phyloP scores from a whole-genome alignment of 371 early-diverging fungal genomes.

The Paraphysoderma sedebokerense region DNA sequence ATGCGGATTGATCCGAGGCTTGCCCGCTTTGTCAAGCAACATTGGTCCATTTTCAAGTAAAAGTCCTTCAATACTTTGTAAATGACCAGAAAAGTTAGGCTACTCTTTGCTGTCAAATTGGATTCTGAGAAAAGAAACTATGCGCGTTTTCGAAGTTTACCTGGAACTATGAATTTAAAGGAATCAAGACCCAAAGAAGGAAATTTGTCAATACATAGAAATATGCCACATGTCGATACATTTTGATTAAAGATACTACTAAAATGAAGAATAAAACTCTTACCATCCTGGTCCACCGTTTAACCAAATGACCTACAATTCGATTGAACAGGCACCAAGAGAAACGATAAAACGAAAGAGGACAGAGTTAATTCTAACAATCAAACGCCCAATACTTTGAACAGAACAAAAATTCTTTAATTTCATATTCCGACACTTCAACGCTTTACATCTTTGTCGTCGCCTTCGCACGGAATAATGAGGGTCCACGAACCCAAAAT shows the following conservation, averaged over 20 bases:
- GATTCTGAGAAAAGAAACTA: background rate
- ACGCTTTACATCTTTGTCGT: too few relatives aligned
- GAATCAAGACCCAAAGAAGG: background rate
- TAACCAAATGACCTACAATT: conserved; percentile 57
- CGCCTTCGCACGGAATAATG: too few relatives aligned
- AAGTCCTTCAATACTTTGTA: conserved; percentile 61
- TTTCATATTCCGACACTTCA: too few relatives aligned
- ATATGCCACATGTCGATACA: conserved; percentile 18
- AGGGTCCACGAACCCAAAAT: too few relatives aligned
- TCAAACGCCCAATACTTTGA: too few relatives aligned
- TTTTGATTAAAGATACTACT: conserved; percentile 7
- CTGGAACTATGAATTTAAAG: conserved; percentile 10
- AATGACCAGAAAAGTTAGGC: background rate
- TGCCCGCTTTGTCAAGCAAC: conserved; percentile 25
- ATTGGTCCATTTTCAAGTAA: conserved; percentile 74
- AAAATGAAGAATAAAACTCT: conserved; percentile 10
- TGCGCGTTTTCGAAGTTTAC: conserved; percentile 4
- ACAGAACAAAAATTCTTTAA: too few relatives aligned
- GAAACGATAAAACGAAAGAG: too few relatives aligned
- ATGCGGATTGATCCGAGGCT: conserved; percentile 26
- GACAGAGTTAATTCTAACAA: too few relatives aligned
- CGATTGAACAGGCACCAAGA: background rate
- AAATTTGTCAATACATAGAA: background rate
- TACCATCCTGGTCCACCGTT: conserved; percentile 54
- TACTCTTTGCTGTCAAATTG: background rate